phyloP scores from a whole-genome alignment of 371 early-diverging fungal genomes.

The Mucor sp. region DNA sequence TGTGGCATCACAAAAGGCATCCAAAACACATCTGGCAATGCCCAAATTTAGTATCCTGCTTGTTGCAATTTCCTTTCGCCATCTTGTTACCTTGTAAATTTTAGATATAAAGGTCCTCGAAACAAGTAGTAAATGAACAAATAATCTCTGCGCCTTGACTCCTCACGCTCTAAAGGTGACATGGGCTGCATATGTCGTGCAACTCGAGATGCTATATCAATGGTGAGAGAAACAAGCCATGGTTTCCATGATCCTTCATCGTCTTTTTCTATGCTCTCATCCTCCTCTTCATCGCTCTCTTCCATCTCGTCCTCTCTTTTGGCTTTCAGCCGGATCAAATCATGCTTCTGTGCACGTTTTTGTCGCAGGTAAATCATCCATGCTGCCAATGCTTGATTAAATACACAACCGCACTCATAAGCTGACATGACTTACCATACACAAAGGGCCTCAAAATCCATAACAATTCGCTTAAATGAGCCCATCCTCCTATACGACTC shows the following conservation, averaged over 20 bases:
- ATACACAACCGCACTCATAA: neutral
- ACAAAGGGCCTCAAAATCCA: constrained; percentile 44
- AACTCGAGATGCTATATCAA: constrained; percentile 32
- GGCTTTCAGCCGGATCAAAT: neutral
- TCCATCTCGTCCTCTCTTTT: neutral
- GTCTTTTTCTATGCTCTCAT: constrained; percentile 15
- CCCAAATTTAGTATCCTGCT: neutral
- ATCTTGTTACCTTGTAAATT: constrained; percentile 32
- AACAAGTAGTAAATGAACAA: constrained; percentile 39
- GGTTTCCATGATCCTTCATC: constrained; percentile 38
- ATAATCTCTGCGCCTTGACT: constrained; percentile 35
- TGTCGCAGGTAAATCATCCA: constrained; percentile 15
- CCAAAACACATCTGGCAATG: constrained; percentile 20
- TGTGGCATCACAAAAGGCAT: constrained; percentile 37
- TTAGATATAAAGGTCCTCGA: constrained; percentile 33
- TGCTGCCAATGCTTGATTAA: neutral
- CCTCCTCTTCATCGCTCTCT: neutral
- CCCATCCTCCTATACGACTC: constrained; percentile 24
- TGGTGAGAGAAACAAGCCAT: constrained; percentile 39
- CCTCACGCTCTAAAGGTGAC: constrained; percentile 38
- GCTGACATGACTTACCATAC: constrained; percentile 31
- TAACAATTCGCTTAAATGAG: constrained; percentile 31
- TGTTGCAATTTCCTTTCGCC: neutral
- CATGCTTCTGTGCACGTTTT: neutral
- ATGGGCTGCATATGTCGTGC: constrained; percentile 31